Evolutionary conservation across 2,329 filamentous ascomycete species (phyloP).

Genomic region (Pleomassaria siparia): DNA sequence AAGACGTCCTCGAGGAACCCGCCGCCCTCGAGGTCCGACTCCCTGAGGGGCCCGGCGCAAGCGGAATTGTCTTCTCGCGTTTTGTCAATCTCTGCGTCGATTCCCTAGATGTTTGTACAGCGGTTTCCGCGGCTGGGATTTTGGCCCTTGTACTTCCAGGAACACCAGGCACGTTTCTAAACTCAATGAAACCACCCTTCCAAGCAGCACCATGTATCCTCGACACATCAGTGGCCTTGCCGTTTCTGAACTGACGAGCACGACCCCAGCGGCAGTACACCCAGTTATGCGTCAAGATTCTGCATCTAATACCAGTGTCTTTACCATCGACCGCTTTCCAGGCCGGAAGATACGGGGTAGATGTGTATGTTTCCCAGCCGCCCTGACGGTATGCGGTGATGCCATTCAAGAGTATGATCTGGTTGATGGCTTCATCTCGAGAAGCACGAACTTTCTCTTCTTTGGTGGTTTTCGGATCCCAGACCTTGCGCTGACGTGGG

Average conservation of each 20-base stretch:
- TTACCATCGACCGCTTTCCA: neutral
- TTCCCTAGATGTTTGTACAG: no score
- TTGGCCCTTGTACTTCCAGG: no score
- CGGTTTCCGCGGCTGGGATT: no score
- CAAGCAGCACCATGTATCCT: conserved; percentile 24
- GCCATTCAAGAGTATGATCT: conserved; percentile 25
- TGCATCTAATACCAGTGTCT: conserved; percentile 13
- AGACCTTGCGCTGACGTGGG: conserved; percentile 4
- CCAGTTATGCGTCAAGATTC: conserved; percentile 24
- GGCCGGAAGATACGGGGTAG: neutral
- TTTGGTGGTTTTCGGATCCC: conserved; percentile 6
- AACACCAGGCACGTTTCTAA: conserved; percentile 23
- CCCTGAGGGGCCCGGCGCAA: no score
- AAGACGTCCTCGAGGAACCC: no score
- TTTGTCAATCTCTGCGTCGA: no score
- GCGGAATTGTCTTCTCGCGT: no score
- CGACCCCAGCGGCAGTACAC: conserved; percentile 31
- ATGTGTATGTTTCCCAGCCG: conserved; percentile 24
- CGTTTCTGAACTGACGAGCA: conserved; percentile 10
- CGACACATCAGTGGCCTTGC: conserved; percentile 7
- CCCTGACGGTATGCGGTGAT: conserved; percentile 26
- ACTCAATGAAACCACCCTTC: conserved; percentile 29
- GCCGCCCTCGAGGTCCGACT: no score
- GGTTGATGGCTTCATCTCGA: conserved; percentile 18
- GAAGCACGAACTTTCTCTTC: conserved; percentile 13